Conservation (phyloP, 2,329 filamentous ascomycete species). For the Monosporascus sp. region DNA sequence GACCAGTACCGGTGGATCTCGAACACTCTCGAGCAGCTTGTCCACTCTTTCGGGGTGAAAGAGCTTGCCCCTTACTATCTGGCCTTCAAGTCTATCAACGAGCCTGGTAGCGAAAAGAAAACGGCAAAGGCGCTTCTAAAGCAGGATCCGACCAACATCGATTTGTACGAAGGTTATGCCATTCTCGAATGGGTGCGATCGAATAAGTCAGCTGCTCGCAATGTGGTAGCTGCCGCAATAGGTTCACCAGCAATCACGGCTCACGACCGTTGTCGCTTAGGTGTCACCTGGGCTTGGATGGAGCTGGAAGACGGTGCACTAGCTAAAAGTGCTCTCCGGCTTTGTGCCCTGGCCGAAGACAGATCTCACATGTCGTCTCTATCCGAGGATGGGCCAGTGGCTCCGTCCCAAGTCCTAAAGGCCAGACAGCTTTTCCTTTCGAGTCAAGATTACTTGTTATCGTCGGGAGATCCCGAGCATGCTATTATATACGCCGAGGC, state of each 20-base stretch:
- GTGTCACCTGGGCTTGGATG: constrained; percentile 64
- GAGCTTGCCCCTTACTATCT: constrained; percentile 65
- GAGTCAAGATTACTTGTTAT: constrained; percentile 51
- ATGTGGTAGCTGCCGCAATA: constrained; percentile 64
- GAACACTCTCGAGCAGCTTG: constrained; percentile 54
- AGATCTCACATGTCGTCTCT: constrained; percentile 9
- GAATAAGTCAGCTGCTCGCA: constrained; percentile 53
- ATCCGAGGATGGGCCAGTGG: constrained; percentile 13
- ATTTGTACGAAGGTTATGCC: constrained; percentile 76
- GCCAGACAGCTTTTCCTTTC: constrained; percentile 47
- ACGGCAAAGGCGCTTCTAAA: constrained; percentile 71
- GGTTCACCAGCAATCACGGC: constrained; percentile 17
- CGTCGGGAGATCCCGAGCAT: constrained; percentile 39
- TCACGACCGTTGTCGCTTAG: constrained; percentile 37
- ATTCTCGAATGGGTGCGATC: constrained; percentile 61
- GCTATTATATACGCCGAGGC: constrained; percentile 57
- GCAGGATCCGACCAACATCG: constrained; percentile 55
- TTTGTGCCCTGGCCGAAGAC: constrained; percentile 36
- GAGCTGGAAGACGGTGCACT: constrained; percentile 44
- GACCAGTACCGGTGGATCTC: constrained; percentile 43
- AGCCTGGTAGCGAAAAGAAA: constrained; percentile 57
- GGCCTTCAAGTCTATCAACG: constrained; percentile 57
- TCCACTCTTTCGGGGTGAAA: constrained; percentile 39
- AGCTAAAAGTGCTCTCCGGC: constrained; percentile 28
- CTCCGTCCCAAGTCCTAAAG: constrained; percentile 45